Evolutionary conservation across 441 rosid species (phyloP).

Genomic region (Populus hybrid): DNA sequence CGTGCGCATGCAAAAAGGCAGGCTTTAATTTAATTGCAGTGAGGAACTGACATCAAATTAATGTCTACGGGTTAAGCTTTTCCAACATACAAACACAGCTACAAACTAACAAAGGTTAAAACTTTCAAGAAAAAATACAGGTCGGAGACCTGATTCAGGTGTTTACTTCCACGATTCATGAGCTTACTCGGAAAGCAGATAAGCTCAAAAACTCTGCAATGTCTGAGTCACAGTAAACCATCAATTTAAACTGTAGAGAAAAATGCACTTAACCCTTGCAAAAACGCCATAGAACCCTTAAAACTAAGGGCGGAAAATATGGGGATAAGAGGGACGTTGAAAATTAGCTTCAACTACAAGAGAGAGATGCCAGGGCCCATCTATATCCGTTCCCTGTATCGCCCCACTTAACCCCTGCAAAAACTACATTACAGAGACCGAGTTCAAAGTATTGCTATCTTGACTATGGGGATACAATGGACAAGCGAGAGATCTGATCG

Average conservation of each 20-base stretch:
- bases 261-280: not conserved
- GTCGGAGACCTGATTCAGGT: not conserved
- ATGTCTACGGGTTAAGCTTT: not conserved
- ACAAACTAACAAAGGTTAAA: too few relatives aligned
- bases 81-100: not conserved
- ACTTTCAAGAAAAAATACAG: too few relatives aligned
- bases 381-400: not conserved
- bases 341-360: not conserved
- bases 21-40: not conserved
- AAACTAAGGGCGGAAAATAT: not conserved
- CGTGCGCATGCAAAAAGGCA: not conserved
- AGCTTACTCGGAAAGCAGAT: not conserved
- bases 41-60: not conserved
- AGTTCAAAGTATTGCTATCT: conserved; percentile 1
- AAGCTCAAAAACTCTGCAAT: not conserved
- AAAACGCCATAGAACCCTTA: conserved; percentile 3
- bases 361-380: not conserved
- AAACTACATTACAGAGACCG: not conserved
- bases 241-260: not conserved
- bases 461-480: conserved; percentile 5
- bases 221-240: not conserved
- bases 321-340: conserved; percentile 1
- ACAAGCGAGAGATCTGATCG: not conserved
- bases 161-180: not conserved
- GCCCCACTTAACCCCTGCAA: not conserved